Evolutionary conservation across 306 rosid species (phyloP), one percentile per base, ranked within the genome.

Genomic region (Fragaria nilgerrensis): DNA sequence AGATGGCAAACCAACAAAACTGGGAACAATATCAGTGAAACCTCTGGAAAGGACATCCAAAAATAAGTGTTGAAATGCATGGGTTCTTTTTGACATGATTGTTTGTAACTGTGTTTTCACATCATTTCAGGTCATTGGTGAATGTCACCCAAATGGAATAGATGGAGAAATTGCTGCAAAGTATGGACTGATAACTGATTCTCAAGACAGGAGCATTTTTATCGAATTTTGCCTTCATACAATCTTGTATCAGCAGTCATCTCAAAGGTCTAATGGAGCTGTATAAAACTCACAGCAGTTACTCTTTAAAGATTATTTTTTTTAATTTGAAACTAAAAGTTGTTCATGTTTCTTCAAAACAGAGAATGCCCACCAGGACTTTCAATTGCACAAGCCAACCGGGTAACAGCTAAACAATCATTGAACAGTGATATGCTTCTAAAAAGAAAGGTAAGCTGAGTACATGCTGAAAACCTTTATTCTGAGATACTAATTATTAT

Each of bases 201-300:
- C 90, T 84, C 84, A 70, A 75, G 97, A 92, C 79, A 89, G 83
- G 77, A 86, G 80, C 52, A 76, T 92, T 75, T 92, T 94, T 84
- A 67, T 94, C 76, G 97, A 92, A 75, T 92, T 94, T 88, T 89
- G 92, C 78, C 91, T 89, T 80, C 96, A 94, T 84, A 90, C 93
- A 77, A 72, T 94, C 81, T 81, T 94, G 88, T 94, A 90, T 79
- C 98, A 94, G 84, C 84, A 81, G 52, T 83, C 87, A 70, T 83
- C 93, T 84, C 96, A 84, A 85, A 88, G 94, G 98, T 94, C 47
- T 66, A 72, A 76, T 45, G 68, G 58, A 56, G 79, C 64, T 65
- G 39, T 67, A 63, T 77, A 41, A 19, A 27, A 50, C 39, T 76
- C 19, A 52, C 2, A 44, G 25, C 52, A 25, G 58, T 68, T 14